These are phyloP conservation scores for Fragosphaeria purpurea DNA, from an alignment of 2,329 filamentous ascomycete species.

Conservation along the genomic window DNA sequence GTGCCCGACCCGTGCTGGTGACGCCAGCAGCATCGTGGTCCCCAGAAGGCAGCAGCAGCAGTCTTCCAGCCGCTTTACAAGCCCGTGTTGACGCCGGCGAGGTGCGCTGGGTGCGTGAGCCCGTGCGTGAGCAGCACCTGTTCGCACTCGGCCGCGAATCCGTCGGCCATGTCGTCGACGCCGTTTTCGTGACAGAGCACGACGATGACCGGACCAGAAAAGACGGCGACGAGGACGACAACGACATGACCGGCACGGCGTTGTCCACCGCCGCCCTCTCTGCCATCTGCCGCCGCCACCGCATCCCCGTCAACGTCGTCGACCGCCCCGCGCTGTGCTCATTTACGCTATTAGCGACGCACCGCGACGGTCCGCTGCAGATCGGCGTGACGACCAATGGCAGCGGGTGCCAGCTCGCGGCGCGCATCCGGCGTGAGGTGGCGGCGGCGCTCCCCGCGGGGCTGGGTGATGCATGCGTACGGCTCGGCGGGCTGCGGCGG, in stretches of 20 bases:
- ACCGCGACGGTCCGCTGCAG: constrained; percentile 84
- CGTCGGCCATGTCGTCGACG: constrained; percentile 70
- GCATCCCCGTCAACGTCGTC: constrained; percentile 88
- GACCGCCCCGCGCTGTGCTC: constrained; percentile 81
- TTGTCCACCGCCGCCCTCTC: constrained; percentile 50
- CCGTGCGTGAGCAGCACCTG: constrained; percentile 63
- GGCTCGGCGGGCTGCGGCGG: constrained; percentile 62
- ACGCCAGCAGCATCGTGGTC: constrained; percentile 36
- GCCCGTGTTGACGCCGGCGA: constrained; percentile 56
- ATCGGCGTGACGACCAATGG: constrained; percentile 94
- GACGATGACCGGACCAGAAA: too few relatives aligned
- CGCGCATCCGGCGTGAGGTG: constrained; percentile 80
- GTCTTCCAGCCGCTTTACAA: constrained; percentile 45
- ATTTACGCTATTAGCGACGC: constrained; percentile 80
- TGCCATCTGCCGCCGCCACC: constrained; percentile 60
- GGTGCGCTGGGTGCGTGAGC: constrained; percentile 54
- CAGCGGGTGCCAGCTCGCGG: constrained; percentile 85
- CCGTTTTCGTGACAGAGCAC: constrained; percentile 69
- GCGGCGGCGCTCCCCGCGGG: constrained; percentile 65
- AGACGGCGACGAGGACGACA: constrained; percentile 20
- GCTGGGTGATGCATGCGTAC: constrained; percentile 66
- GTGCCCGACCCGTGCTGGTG: constrained; percentile 71
- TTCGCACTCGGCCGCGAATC: constrained; percentile 69
- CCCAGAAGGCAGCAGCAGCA: constrained; percentile 26
- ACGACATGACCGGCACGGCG: neutral